Percentiles rank a stretch among this genome's conserved stretches.
These are phyloP conservation scores for Alopecurus myosuroides DNA, from an alignment of 176 grass and related monocot species.

Conservation along the genomic window DNA sequence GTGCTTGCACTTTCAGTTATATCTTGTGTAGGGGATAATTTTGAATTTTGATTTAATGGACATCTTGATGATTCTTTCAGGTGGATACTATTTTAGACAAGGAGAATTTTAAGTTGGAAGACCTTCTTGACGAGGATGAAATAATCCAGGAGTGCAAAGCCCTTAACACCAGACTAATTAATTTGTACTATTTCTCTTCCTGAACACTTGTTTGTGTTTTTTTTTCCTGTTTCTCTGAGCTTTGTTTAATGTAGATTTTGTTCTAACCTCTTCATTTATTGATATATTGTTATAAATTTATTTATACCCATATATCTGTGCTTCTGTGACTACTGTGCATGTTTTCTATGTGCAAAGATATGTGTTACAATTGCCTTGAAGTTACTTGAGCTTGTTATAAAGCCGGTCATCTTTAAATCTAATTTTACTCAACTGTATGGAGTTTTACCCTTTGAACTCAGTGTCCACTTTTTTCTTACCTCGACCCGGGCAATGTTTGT, in stretches of 20 bases:
- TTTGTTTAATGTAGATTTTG: not conserved
- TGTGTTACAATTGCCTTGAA: not conserved
- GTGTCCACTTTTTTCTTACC: not conserved
- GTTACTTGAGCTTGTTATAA: not conserved
- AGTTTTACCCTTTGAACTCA: not conserved
- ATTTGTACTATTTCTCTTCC: constrained; percentile 71
- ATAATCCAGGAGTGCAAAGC: constrained; percentile 99
- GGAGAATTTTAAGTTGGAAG: constrained; percentile 88
- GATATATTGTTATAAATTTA: constrained; percentile 18
- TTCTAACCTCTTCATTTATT: not conserved
- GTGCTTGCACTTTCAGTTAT: constrained; percentile 25
- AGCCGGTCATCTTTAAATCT: not conserved
- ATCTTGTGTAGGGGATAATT: not conserved
- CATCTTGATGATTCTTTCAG: constrained; percentile 50
- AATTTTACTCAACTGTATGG: not conserved
- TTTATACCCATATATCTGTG: not conserved
- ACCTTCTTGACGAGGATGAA: constrained; percentile 96
- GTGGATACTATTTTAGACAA: constrained; percentile 96
- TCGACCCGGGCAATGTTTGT: not conserved
- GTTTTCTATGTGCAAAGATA: not conserved
- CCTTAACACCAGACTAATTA: constrained; percentile 81
- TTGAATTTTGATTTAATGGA: not conserved
- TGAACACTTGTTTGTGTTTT: constrained; percentile 10
- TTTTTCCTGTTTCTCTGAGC: not conserved
- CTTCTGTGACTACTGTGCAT: not conserved